These are phyloP conservation scores for Eucalyptus virginea DNA, from an alignment of 345 rosid genomes.

Conservation along the genomic window DNA sequence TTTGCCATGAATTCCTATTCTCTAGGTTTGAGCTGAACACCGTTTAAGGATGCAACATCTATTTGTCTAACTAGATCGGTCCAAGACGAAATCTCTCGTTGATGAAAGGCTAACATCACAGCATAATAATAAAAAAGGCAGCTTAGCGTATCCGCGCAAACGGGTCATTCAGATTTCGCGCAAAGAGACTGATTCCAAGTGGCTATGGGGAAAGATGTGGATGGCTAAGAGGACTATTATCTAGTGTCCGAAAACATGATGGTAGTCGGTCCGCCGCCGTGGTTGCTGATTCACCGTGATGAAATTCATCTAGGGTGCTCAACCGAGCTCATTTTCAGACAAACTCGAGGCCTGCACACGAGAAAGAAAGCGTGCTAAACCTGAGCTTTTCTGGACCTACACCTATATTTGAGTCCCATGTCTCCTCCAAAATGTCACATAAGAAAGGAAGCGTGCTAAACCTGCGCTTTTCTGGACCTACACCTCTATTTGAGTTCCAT, in stretches of 20 bases:
- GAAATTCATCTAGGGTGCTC: not conserved
- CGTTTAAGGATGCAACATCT: not conserved
- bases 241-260: not conserved
- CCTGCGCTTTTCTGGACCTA: not conserved
- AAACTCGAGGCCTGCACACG: not conserved
- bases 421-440: not conserved
- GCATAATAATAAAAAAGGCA: not conserved
- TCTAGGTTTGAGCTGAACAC: not conserved
- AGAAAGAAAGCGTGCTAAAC: not conserved
- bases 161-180: not conserved
- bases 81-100: not conserved
- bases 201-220: not conserved
- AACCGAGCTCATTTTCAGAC: not conserved
- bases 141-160: not conserved
- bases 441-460: not conserved
- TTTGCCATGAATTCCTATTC: not conserved
- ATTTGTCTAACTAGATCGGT: not conserved
- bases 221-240: not conserved
- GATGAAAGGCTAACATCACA: not conserved
- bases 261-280: not conserved
- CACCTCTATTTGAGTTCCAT: not conserved
- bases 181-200: not conserved
- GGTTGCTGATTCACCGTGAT: not conserved
- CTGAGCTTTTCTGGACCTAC: not conserved
- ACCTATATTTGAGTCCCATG: not conserved